phyloP scores from a whole-genome alignment of 2,329 filamentous ascomycete species.

The Didymella glomerata region DNA sequence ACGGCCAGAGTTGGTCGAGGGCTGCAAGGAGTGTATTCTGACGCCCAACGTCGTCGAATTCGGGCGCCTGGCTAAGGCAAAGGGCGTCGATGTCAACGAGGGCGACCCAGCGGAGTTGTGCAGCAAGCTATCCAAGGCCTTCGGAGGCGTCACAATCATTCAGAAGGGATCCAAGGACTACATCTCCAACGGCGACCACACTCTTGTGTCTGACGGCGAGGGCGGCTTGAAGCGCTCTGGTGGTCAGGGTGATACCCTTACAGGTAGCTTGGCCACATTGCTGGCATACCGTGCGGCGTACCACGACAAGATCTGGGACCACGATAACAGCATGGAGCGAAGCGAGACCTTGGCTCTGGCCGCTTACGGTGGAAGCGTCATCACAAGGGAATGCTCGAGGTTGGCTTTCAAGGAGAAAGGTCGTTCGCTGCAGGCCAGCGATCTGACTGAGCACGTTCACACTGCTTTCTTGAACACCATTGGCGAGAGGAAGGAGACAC shows the following conservation, averaged over 20 bases:
- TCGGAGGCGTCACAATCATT: slow-evolving; percentile 89
- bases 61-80: slow-evolving; percentile 76
- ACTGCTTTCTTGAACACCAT: slow-evolving; percentile 80
- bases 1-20: slow-evolving; percentile 77
- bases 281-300: slow-evolving; percentile 90
- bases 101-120: slow-evolving; percentile 67
- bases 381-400: slow-evolving; percentile 90
- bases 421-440: slow-evolving; percentile 87
- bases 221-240: slow-evolving; percentile 91
- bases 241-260: slow-evolving; percentile 94
- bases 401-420: slow-evolving; percentile 87
- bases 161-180: slow-evolving; percentile 87
- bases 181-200: slow-evolving; percentile 80
- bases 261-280: slow-evolving; percentile 86
- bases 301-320: slow-evolving; percentile 79
- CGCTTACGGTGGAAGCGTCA: slow-evolving; percentile 84
- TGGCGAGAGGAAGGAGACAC: slow-evolving; percentile 65
- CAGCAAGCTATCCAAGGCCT: slow-evolving; percentile 73
- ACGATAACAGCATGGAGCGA: slow-evolving; percentile 62
- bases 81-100: slow-evolving; percentile 70
- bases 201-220: slow-evolving; percentile 76
- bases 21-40: slow-evolving; percentile 83
- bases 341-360: slow-evolving; percentile 73
- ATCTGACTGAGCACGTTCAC: slow-evolving; percentile 90
- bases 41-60: slow-evolving; percentile 98